Evolutionary conservation across 2,329 filamentous ascomycete species (phyloP).

Genomic region (Zymoseptoria brevis): DNA sequence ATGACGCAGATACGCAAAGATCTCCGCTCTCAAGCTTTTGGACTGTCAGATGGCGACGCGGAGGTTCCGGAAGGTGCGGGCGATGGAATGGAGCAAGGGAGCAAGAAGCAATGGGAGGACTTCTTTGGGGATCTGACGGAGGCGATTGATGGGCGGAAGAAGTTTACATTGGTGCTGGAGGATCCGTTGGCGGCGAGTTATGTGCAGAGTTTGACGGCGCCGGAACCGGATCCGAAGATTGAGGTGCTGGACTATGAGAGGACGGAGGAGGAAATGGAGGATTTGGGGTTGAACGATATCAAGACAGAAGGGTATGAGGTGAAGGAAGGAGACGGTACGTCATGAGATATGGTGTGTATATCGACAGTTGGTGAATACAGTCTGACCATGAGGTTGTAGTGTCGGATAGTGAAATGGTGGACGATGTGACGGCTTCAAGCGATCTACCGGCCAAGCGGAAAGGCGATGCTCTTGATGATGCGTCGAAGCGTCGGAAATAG

Average conservation of each 20-base stretch:
- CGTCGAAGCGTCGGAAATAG: not conserved
- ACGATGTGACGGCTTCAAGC: not conserved
- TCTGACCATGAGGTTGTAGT: not conserved
- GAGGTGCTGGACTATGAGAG: slow-evolving; percentile 73
- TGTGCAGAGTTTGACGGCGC: slow-evolving; percentile 74
- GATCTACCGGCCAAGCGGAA: not conserved
- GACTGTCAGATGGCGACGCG: slow-evolving; percentile 51
- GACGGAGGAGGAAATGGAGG: slow-evolving; percentile 87
- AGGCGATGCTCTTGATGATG: not conserved
- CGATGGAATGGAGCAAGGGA: slow-evolving; percentile 62
- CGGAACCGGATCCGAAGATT: slow-evolving; percentile 78
- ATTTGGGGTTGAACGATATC: slow-evolving; percentile 85
- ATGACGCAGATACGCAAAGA: slow-evolving; percentile 89
- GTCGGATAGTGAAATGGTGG: not conserved
- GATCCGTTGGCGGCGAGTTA: slow-evolving; percentile 91
- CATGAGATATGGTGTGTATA: not conserved
- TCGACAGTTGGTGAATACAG: not conserved
- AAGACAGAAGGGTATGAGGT: slow-evolving; percentile 76
- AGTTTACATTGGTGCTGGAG: slow-evolving; percentile 74
- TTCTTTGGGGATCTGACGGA: slow-evolving; percentile 73
- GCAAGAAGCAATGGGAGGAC: slow-evolving; percentile 64
- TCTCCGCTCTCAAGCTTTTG: slow-evolving; percentile 79
- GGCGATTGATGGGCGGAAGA: slow-evolving; percentile 70
- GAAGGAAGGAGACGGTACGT: slow-evolving; percentile 11
- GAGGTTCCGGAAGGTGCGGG: slow-evolving; percentile 41